Percentiles rank a stretch among this genome's conserved stretches.
Evolutionary conservation across 177 flowering plant genomes (phyloP).

Genomic region (Vitis hybrid): DNA sequence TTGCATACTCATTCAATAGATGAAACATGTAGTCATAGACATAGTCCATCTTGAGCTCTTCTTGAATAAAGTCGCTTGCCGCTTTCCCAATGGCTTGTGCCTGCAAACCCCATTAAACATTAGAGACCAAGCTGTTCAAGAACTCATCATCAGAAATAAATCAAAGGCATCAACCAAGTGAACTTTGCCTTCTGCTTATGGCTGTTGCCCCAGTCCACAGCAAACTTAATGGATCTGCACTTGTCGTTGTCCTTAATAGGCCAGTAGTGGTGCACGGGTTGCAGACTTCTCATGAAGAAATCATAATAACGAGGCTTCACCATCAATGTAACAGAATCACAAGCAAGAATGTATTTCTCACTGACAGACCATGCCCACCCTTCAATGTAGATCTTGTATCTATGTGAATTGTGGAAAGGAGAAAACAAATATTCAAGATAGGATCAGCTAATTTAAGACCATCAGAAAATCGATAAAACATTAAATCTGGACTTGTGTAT

Average conservation of each 20-base stretch:
- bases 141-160: no score
- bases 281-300: constrained; percentile 30
- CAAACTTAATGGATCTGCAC: constrained; percentile 35
- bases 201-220: constrained; percentile 35
- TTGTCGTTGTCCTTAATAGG: constrained; percentile 28
- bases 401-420: constrained; percentile 2
- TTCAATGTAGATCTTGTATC: constrained; percentile 37
- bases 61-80: constrained; percentile 29
- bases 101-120: constrained; percentile 9
- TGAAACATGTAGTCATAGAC: constrained; percentile 39
- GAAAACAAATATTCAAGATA: neutral
- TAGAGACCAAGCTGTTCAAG: neutral
- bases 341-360: constrained; percentile 32
- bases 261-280: constrained; percentile 33
- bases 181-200: constrained; percentile 23
- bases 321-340: constrained; percentile 24
- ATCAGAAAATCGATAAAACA: neutral
- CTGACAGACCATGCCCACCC: constrained; percentile 37
- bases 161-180: neutral
- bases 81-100: constrained; percentile 34
- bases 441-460: neutral
- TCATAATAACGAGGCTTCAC: constrained; percentile 26
- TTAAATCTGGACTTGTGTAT: no score
- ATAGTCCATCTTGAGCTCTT: constrained; percentile 33
- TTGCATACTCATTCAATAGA: constrained; percentile 31